Conservation (phyloP, 139 green algal species). For the Asterochloris erici region DNA sequence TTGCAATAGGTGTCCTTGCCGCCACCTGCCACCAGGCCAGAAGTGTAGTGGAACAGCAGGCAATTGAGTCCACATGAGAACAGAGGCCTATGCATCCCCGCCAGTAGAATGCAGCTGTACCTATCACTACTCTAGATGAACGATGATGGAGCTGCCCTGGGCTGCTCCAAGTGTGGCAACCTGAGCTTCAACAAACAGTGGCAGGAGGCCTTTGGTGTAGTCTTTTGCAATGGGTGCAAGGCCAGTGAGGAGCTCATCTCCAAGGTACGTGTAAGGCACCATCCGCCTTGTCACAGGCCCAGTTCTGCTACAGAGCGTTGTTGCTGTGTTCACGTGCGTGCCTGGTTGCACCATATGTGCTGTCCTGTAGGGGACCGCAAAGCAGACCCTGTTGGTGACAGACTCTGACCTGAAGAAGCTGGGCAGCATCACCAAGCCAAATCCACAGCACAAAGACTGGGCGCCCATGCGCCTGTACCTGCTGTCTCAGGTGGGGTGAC, state of each 20-base stretch:
- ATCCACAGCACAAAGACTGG: slow-evolving; percentile 66
- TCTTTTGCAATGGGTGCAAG: slow-evolving; percentile 50
- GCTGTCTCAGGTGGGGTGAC: slow-evolving; percentile 41
- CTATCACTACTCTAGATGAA: too few relatives aligned
- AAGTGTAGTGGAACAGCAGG: too few relatives aligned
- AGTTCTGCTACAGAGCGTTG: too few relatives aligned
- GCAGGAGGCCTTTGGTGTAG: slow-evolving; percentile 38
- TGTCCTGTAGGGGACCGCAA: slow-evolving; percentile 42
- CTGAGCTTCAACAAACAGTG: slow-evolving; percentile 48
- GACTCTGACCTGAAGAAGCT: slow-evolving; percentile 54
- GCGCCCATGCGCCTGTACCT: slow-evolving; percentile 66
- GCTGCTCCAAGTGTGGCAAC: slow-evolving; percentile 36
- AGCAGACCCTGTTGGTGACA: slow-evolving; percentile 47
- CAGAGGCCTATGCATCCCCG: too few relatives aligned
- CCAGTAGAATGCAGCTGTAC: too few relatives aligned
- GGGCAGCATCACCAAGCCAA: slow-evolving; percentile 49
- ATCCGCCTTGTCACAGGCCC: background rate
- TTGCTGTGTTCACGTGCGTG: background rate
- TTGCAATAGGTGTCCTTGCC: too few relatives aligned
- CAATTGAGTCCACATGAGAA: too few relatives aligned
- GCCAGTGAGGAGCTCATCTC: slow-evolving; percentile 43
- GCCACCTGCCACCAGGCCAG: too few relatives aligned
- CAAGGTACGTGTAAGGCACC: slow-evolving; percentile 32
- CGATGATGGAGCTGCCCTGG: background rate
- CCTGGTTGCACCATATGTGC: background rate